Evolutionary conservation across 305 asterid species (phyloP).

Genomic region (Fraxinus dipetala): DNA sequence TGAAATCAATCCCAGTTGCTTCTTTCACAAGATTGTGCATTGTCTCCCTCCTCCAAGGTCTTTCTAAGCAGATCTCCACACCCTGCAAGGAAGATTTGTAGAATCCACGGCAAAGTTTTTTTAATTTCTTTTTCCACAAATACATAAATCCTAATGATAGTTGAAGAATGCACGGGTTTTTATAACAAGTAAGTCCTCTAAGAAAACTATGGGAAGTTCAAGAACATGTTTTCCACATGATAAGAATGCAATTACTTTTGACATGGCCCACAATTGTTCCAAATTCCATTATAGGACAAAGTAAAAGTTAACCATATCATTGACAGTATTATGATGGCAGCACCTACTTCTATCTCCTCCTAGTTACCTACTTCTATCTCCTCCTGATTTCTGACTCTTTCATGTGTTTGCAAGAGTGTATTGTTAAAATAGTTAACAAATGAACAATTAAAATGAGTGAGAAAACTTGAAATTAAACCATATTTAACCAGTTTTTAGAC

Average conservation of each 20-base stretch:
- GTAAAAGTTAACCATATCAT: neutral
- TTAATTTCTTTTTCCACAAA: neutral
- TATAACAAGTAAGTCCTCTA: neutral
- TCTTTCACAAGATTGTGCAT: slow-evolving; percentile 97
- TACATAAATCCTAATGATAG: neutral
- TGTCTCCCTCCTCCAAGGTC: slow-evolving; percentile 99
- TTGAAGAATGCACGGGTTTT: neutral
- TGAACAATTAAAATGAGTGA: neutral
- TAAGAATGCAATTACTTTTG: neutral
- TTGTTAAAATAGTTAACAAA: neutral
- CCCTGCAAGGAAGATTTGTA: slow-evolving; percentile 46
- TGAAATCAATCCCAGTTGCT: slow-evolving; percentile 78
- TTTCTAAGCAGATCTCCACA: slow-evolving; percentile 77
- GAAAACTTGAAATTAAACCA: neutral
- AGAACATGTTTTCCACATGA: neutral
- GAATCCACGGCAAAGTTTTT: neutral
- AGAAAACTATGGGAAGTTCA: neutral
- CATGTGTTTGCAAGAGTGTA: neutral
- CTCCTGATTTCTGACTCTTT: neutral
- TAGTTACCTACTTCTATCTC: neutral
- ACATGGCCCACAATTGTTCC: neutral
- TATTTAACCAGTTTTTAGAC: neutral
- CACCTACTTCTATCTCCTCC: neutral
- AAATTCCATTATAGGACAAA: neutral
- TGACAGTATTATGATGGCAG: neutral